Base-by-base conservation (phyloP, 2,329 filamentous ascomycete species). In the Sclerotiophoma versabilis region DNA sequence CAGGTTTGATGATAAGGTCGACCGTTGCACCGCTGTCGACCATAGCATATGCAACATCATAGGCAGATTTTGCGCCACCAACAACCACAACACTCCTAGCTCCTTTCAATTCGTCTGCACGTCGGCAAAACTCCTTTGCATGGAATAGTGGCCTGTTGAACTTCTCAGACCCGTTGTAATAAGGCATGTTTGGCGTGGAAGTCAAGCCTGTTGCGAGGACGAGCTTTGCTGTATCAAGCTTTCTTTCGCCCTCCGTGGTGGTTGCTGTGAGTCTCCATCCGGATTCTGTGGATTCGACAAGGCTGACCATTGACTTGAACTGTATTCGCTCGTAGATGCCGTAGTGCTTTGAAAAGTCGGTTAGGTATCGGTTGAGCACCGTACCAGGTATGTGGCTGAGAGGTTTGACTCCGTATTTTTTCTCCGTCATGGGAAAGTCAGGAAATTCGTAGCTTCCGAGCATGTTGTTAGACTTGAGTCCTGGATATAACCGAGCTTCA, bases 181-280 rank as follows among this genome's bases (percentile, higher is more conserved):
- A 59, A 0, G 86, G 84, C 26, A 87, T 74, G 45, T 81, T 81
- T 0, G 87, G 80, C 39, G 81, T 74, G 2, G 83, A 87, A 0
- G 83, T 84, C 20, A 87, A 70, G 1, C 87, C 87, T 0, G 84
- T 86, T 1, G 86, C 84, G 5, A 89, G 69, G 26, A 89, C 80
- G 37, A 90, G 74, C 64, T 84, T 86, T 7, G 67, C 70, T 3
- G 73, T 43, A 14, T 50, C 37, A 11, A 50, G 27, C 26, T 49
- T 34, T 65, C 7, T 47, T 17, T 47, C 44, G 12, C 44, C 44
- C 5, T 47, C 25, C 4, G 23, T 4, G 5, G 23, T 33, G 3
- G 25, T 47, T 15, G 38, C 44, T 47, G 22, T 47, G 17, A 47
- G 44, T n/a, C 15, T 37, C 44, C 44, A 47, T 10, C 44, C 44